These are phyloP conservation scores for Boletellus deceptivus DNA, from an alignment of 1,284 basidiomycete genomes.

Conservation along the genomic window DNA sequence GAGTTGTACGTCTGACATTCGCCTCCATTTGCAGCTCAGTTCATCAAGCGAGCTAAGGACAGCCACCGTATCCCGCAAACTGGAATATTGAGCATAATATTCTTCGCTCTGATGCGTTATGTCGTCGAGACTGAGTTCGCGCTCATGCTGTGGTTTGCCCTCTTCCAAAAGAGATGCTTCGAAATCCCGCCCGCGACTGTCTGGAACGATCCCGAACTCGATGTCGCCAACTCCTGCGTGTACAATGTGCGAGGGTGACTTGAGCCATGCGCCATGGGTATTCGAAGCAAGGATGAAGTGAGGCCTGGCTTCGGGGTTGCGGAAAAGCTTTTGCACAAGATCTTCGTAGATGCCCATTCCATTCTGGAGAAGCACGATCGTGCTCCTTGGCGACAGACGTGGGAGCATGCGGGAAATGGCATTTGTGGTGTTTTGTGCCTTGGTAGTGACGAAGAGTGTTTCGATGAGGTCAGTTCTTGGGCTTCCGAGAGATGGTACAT, in stretches of 20 bases:
- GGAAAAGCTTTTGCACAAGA: conserved; percentile 70
- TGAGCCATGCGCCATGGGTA: conserved; percentile 74
- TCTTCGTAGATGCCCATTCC: conserved; percentile 89
- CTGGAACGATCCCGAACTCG: conserved; percentile 78
- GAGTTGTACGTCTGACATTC: conserved; percentile 69
- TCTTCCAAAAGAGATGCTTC: conserved; percentile 49
- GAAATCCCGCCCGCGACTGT: conserved; percentile 57
- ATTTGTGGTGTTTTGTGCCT: conserved; percentile 64
- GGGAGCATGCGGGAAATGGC: conserved; percentile 62
- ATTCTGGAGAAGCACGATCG: conserved; percentile 90
- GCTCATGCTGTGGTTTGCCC: conserved; percentile 35
- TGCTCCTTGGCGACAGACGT: conserved; percentile 67
- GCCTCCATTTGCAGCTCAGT: conserved; percentile 66
- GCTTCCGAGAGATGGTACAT: conserved; percentile 21
- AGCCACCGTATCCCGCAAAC: conserved; percentile 68
- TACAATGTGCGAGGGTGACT: conserved; percentile 55
- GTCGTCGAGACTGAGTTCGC: conserved; percentile 49
- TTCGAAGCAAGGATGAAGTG: conserved; percentile 85
- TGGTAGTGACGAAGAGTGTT: conserved; percentile 81
- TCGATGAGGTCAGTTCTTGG: conserved; percentile 44
- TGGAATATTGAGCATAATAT: conserved; percentile 46
- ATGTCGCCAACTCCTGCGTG: conserved; percentile 77
- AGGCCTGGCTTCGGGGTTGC: conserved; percentile 70
- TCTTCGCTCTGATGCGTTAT: conserved; percentile 48
- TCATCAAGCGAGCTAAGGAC: conserved; percentile 56